Evolutionary conservation across 257 asterid species (phyloP).

Genomic region (Forsythia suspensa): DNA sequence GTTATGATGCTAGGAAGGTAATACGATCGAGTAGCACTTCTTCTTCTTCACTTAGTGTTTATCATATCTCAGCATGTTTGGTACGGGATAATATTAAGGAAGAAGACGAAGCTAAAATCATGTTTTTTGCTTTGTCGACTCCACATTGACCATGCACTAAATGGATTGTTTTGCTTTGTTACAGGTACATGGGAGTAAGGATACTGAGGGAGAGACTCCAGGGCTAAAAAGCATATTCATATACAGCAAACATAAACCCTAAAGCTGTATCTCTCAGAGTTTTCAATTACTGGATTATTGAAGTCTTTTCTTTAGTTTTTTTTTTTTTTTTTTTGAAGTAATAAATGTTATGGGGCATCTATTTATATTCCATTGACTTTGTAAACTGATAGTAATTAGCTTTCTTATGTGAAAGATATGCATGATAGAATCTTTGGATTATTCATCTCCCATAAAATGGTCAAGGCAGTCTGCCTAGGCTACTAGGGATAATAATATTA

Average conservation of each 20-base stretch:
- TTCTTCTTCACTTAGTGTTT: no score
- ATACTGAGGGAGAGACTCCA: conserved; percentile 49
- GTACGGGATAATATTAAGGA: no score
- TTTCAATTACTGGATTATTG: not conserved
- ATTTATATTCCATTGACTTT: not conserved
- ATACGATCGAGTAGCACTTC: not conserved
- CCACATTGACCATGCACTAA: not conserved
- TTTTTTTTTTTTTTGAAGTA: not conserved
- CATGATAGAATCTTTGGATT: no score
- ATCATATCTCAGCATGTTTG: no score
- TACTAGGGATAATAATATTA: no score
- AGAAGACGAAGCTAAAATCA: no score
- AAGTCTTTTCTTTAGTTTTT: not conserved
- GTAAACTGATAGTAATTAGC: no score
- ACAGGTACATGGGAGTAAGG: conserved; percentile 82
- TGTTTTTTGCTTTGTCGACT: not conserved
- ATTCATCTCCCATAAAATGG: no score
- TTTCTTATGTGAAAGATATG: no score
- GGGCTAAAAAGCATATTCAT: not conserved
- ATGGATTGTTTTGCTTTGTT: not conserved
- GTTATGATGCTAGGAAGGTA: conserved; percentile 95
- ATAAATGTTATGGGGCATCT: not conserved
- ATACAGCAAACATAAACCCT: conserved; percentile 10
- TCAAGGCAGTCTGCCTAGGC: no score
- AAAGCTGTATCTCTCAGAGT: not conserved